These are phyloP conservation scores for Myxozyma geophila DNA, from an alignment of 805 yeast species.

Conservation along the genomic window DNA sequence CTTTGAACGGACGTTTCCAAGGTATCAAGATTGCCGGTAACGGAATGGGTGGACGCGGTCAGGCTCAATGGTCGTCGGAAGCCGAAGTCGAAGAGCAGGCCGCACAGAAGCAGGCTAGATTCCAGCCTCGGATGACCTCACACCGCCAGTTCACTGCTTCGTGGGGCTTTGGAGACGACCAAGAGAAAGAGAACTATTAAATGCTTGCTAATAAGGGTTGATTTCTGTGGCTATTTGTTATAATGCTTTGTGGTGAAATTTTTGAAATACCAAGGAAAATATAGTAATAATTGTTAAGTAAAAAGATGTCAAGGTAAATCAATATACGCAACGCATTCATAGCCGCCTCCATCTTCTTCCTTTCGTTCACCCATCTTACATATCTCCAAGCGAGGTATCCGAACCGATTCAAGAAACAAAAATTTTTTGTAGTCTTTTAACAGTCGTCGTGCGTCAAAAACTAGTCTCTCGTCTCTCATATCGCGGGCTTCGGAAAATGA, in stretches of 20 bases:
- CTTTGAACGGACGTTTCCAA: constrained; percentile 7
- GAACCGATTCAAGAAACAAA: constrained; percentile 12
- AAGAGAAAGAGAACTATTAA: constrained; percentile 29
- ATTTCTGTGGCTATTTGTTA: neutral
- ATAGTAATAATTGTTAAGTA: neutral
- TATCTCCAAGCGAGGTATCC: constrained; percentile 16
- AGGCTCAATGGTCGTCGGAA: constrained; percentile 25
- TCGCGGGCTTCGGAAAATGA: neutral
- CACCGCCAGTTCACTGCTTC: constrained; percentile 28
- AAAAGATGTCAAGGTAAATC: constrained; percentile 4
- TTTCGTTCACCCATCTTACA: constrained; percentile 29
- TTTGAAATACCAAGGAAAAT: constrained; percentile 12
- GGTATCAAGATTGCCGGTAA: constrained; percentile 33
- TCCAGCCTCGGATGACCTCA: constrained; percentile 25
- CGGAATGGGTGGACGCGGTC: constrained; percentile 35
- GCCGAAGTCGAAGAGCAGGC: neutral
- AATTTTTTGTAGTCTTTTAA: constrained; percentile 9
- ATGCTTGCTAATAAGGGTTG: neutral
- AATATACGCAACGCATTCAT: constrained; percentile 19
- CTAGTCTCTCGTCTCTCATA: constrained; percentile 3
- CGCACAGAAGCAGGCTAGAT: constrained; percentile 12
- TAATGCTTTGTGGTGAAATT: neutral
- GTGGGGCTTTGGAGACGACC: constrained; percentile 30
- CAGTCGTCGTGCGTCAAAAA: constrained; percentile 20
- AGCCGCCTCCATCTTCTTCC: constrained; percentile 27